Evolutionary conservation across 1,139 yeast genomes (phyloP).

Genomic region (Magnusiomyces magnusii): DNA sequence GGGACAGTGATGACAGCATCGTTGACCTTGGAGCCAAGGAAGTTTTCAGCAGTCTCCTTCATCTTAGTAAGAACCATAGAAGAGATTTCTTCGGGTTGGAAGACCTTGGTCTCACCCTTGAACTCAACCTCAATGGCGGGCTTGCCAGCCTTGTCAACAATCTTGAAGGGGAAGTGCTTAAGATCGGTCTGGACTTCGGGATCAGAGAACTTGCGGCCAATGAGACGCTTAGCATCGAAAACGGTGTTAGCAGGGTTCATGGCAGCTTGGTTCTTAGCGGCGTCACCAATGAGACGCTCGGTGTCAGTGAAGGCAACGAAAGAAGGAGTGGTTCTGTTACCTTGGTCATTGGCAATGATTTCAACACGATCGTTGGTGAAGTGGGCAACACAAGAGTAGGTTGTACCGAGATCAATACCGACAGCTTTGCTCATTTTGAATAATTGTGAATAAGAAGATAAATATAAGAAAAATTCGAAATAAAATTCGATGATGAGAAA

Average conservation of each 20-base stretch:
- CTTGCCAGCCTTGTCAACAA: constrained; percentile 74
- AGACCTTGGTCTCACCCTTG: constrained; percentile 86
- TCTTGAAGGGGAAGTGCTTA: constrained; percentile 96
- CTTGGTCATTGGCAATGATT: constrained; percentile 95
- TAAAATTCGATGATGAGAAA: neutral
- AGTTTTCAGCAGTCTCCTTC: constrained; percentile 93
- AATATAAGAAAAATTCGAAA: neutral
- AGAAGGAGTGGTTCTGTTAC: constrained; percentile 97
- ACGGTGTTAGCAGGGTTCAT: constrained; percentile 94
- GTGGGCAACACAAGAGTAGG: constrained; percentile 98
- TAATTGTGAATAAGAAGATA: neutral
- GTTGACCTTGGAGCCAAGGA: constrained; percentile 76
- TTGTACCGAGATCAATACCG: constrained; percentile 94
- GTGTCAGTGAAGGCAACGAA: constrained; percentile 94
- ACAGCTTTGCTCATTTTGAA: constrained; percentile 32
- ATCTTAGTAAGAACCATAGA: constrained; percentile 91
- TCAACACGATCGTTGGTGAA: constrained; percentile 85
- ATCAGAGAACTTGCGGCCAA: constrained; percentile 85
- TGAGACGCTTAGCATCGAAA: constrained; percentile 94
- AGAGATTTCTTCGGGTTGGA: constrained; percentile 93
- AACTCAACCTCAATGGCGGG: constrained; percentile 87
- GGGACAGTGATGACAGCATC: constrained; percentile 91
- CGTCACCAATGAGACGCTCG: constrained; percentile 97
- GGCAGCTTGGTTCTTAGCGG: constrained; percentile 98
- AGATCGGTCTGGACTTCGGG: constrained; percentile 86